Conservation (phyloP, 805 yeast genomes). For the Alloascoidea africana region DNA sequence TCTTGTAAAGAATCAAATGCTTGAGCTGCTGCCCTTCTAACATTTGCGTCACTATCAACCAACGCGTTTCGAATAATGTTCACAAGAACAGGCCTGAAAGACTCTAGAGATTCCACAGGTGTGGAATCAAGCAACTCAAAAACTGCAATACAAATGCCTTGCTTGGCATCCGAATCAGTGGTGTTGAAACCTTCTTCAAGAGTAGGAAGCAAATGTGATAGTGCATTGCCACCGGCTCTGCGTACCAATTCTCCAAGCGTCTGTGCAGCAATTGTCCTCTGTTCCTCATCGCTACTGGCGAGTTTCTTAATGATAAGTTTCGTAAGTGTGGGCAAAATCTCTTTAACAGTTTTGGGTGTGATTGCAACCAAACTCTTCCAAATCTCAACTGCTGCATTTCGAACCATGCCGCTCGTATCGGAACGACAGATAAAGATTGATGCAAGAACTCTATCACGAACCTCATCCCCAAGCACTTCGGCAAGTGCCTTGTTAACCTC, state of each 20-base stretch:
- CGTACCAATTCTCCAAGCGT: slow-evolving; percentile 91
- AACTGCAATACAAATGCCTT: slow-evolving; percentile 93
- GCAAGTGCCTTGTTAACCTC: slow-evolving; percentile 41
- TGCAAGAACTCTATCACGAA: slow-evolving; percentile 77
- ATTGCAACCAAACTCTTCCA: slow-evolving; percentile 96
- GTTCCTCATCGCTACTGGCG: slow-evolving; percentile 67
- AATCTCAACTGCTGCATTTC: slow-evolving; percentile 80
- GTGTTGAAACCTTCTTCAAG: slow-evolving; percentile 50
- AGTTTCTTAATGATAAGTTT: slow-evolving; percentile 65
- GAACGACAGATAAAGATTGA: slow-evolving; percentile 89
- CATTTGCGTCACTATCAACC: slow-evolving; percentile 55
- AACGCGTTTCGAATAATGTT: slow-evolving; percentile 65
- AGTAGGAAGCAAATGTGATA: slow-evolving; percentile 74
- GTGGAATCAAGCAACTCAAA: slow-evolving; percentile 74
- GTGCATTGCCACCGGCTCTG: slow-evolving; percentile 81
- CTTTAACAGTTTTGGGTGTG: slow-evolving; percentile 89
- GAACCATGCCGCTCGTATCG: slow-evolving; percentile 75
- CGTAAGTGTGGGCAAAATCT: slow-evolving; percentile 74
- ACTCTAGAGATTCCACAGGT: slow-evolving; percentile 34
- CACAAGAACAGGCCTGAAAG: slow-evolving; percentile 56
- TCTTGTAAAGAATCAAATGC: slow-evolving; percentile 84
- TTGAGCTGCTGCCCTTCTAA: slow-evolving; percentile 81
- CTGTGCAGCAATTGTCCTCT: slow-evolving; percentile 80
- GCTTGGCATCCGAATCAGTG: slow-evolving; percentile 70
- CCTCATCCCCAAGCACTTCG: slow-evolving; percentile 71